Evolutionary conservation across 1,139 yeast species (phyloP), one percentile per base, ranked within the genome.

Genomic region (Kurtzmaniella natalensis): DNA sequence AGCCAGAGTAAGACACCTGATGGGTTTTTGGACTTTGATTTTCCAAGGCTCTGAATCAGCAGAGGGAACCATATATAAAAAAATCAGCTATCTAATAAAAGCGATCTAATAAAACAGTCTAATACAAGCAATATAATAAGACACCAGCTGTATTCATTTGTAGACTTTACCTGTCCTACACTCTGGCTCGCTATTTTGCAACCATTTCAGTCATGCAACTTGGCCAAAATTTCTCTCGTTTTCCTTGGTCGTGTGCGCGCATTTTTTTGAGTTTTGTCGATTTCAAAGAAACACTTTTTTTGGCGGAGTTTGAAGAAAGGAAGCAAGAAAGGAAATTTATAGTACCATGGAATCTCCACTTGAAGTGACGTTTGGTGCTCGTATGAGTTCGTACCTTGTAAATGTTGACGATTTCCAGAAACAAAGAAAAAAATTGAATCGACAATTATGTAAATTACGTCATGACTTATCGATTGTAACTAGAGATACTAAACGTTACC

Each of bases 401-500:
- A 64, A 76, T 3, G 59, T 76, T 1, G 75, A 68, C 17, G 81
- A 75, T 42, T 74, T 52, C 46, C 71, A 63, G 37, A 72, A 68
- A 40, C 72, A 73, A 43, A 64, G 81, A 50, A 59, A 58, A 35
- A 55, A 64, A 37, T 44, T 69, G 35, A 69, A 66, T 42, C 72
- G 73, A 44, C 62, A 68, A 37, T 55, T 82, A 31, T 70, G 72
- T 27, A 72, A 72, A 40, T 59, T 78, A 40, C 81, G 86, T 50
- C 76, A 70, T 38, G 72, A 71, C 16, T 61, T 81, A 39, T 65
- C 65, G 33, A 59, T 82, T 39, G 73, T 77, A 41, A 73, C 79
- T 14, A 70, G 67, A 41, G 81, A 78, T 50, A 76, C 84, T 25
- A 74, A 68, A 46, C 63, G 76, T 45, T 79, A 76, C 53, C 53